Conservation (phyloP, 148 eudicot species). For the Agrostemma githago region DNA sequence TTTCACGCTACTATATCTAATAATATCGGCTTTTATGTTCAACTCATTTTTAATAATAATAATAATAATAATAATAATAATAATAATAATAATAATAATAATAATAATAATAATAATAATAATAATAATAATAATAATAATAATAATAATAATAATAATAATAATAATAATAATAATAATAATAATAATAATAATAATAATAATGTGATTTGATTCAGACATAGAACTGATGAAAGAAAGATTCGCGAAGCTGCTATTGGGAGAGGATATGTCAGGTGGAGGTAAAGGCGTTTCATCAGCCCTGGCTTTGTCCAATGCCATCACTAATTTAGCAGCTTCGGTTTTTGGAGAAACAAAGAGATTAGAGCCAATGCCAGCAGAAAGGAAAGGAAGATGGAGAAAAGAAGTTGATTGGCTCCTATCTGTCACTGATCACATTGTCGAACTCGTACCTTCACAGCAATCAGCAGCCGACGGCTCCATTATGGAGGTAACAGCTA, state of each 20-base stretch:
- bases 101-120: no score
- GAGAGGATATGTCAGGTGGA: constrained; percentile 80
- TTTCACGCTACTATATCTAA: no score
- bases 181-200: no score
- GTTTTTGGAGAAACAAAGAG: constrained; percentile 68
- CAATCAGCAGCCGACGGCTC: constrained; percentile 64
- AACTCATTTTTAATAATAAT: background rate
- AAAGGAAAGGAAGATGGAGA: constrained; percentile 72
- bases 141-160: no score
- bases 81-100: no score
- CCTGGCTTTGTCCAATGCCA: constrained; percentile 75
- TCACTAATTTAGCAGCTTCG: constrained; percentile 86
- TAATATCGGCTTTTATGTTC: background rate
- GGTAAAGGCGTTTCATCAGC: constrained; percentile 86
- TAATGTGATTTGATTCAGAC: constrained; percentile 25
- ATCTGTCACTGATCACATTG: constrained; percentile 85
- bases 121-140: no score
- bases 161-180: no score
- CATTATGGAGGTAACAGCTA: constrained; percentile 70
- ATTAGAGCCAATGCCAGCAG: constrained; percentile 70
- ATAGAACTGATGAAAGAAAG: constrained; percentile 66
- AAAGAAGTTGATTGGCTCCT: constrained; percentile 75
- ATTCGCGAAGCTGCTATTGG: constrained; percentile 62
- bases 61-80: no score
- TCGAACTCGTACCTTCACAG: constrained; percentile 72